phyloP scores from a whole-genome alignment of 805 yeast species.

The Monosporozyma siamensis region DNA sequence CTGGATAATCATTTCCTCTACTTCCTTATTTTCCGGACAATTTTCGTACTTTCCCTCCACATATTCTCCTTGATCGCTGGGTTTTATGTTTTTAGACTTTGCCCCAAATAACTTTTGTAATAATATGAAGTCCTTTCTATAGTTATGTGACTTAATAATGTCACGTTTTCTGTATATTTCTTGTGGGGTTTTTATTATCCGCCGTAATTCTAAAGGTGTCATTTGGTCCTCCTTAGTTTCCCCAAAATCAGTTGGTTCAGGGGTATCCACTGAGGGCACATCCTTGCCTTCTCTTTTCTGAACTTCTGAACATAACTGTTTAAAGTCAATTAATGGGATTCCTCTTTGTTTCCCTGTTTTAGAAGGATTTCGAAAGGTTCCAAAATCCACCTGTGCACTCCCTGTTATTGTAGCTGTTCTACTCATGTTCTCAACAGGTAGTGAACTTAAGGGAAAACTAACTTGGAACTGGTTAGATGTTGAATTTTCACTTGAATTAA shows the following conservation, averaged over 20 bases:
- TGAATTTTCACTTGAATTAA: too few relatives aligned
- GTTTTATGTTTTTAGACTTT: constrained; percentile 6
- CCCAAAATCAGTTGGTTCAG: background rate
- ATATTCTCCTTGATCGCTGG: background rate
- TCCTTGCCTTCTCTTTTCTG: background rate
- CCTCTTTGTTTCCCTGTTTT: too few relatives aligned
- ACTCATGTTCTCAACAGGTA: too few relatives aligned
- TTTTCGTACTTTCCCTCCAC: background rate
- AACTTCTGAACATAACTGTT: background rate
- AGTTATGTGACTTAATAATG: constrained; percentile 19
- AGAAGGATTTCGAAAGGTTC: too few relatives aligned
- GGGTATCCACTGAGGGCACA: background rate
- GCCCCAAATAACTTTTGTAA: constrained; percentile 11
- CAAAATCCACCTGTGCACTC: too few relatives aligned
- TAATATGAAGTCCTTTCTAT: constrained; percentile 15
- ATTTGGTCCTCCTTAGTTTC: background rate
- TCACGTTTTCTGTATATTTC: constrained; percentile 16
- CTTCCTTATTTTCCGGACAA: too few relatives aligned
- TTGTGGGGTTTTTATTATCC: constrained; percentile 16
- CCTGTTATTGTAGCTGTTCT: too few relatives aligned
- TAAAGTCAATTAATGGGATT: background rate
- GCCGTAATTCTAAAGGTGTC: constrained; percentile 16
- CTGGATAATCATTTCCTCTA: background rate
- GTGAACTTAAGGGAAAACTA: too few relatives aligned
- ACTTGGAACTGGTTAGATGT: too few relatives aligned